phyloP scores from a whole-genome alignment of 2,329 filamentous ascomycete species.

The Colletotrichum sp. region DNA sequence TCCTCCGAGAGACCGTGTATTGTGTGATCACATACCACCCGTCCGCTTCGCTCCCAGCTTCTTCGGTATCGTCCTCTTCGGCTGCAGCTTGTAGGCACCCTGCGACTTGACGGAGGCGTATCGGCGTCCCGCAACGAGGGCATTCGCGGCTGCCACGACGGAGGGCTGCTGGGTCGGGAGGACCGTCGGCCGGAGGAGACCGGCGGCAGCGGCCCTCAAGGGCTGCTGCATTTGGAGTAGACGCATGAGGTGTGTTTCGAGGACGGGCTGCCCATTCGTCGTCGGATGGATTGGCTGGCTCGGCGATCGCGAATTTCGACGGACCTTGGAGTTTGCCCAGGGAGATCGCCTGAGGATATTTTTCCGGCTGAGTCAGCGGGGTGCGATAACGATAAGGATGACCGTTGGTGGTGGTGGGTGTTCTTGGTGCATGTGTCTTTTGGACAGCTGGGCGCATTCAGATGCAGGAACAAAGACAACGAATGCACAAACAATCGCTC shows the following conservation, averaged over 20 bases:
- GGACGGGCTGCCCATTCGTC: slow-evolving; percentile 16
- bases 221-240: slow-evolving; percentile 53
- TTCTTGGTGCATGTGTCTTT: slow-evolving; percentile 1
- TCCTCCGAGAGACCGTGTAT: neutral
- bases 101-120: slow-evolving; percentile 67
- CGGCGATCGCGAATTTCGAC: slow-evolving; percentile 4
- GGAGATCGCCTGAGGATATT: slow-evolving; percentile 16
- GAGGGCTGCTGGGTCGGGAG: slow-evolving; percentile 4
- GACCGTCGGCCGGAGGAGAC: slow-evolving; percentile 24
- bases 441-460: slow-evolving; percentile 11
- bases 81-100: slow-evolving; percentile 69
- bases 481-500: no score
- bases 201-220: slow-evolving; percentile 42
- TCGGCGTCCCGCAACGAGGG: slow-evolving; percentile 53
- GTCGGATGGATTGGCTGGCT: neutral
- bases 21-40: slow-evolving; percentile 68
- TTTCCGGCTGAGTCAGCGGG: slow-evolving; percentile 21
- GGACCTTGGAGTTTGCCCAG: neutral
- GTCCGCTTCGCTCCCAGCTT: slow-evolving; percentile 94
- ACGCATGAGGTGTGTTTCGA: slow-evolving; percentile 40
- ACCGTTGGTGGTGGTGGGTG: neutral
- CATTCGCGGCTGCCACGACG: slow-evolving; percentile 35
- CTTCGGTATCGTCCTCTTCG: slow-evolving; percentile 70
- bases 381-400: slow-evolving; percentile 18
- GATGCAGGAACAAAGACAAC: neutral